Evolutionary conservation across 169 alveolate genomes (phyloP), one percentile per base, ranked within the genome.

Genomic region (Cryptosporidium bovis): DNA sequence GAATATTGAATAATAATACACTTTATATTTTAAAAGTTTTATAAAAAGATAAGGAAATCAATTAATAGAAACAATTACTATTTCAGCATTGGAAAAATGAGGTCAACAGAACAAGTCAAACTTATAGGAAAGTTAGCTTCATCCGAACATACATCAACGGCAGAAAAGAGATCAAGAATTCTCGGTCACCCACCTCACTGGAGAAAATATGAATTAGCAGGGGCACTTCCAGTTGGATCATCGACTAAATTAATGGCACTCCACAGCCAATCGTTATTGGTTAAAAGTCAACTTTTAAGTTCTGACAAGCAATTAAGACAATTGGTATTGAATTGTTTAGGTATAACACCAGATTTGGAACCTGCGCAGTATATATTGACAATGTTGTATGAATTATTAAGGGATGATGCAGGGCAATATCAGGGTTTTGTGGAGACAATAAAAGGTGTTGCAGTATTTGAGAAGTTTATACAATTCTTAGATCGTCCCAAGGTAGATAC

Each of bases 321-420:
- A 62, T 60, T 77, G 27, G 71, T 77, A 15, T 60, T 77, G 64
- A 77, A 77, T 60, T 77, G 87, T 27, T 48, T 77, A 36, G 71
- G 87, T 5, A 77, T 77, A 48, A 77, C 87, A 2, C 87, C 87
- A 18, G 87, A 77, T 36, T 60, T 77, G 15, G 87, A 77, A 20
- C 87, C 87, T 12, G 56, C 87, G 4, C 87, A 77, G 33, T 77
- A 77, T 46, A 62, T 77, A n/a, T 56, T 77, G 18, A 77, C 87
- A 33, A 77, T 77, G 87, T 34, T 77, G 18, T 77, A 77, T 60
- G 87, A 77, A 29, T 66, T 77, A 56, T 64, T 77, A 16, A 77
- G 87, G 46, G 87, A 77, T 10, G 87, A 77, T 77, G 87, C 87
- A 24, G 87, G 87, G 1, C 87, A 77, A 50, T 77, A 77, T 77